Evolutionary conservation across 345 rosid species (phyloP).

Genomic region (Aquilaria malaccensis): DNA sequence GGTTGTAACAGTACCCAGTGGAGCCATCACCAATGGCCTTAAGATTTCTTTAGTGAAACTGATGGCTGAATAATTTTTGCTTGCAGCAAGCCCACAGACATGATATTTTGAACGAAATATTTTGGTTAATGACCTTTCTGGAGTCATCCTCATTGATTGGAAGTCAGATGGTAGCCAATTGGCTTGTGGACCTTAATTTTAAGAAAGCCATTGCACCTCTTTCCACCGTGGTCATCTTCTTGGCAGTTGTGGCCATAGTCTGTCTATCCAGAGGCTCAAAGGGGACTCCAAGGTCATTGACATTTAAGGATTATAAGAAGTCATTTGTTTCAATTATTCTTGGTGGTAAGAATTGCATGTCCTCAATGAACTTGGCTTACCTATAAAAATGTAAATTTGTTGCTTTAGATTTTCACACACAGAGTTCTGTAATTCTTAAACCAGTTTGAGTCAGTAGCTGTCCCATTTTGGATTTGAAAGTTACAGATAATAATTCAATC

Average conservation of each 20-base stretch:
- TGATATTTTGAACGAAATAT: constrained; percentile 68
- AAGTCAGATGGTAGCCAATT: constrained; percentile 72
- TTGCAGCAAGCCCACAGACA: constrained; percentile 80
- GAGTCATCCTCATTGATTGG: constrained; percentile 72
- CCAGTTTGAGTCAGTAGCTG: not conserved
- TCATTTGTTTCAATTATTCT: constrained; percentile 46
- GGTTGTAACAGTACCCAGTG: too few species aligned
- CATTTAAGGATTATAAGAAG: constrained; percentile 31
- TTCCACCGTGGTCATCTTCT: constrained; percentile 30
- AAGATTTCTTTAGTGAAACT: constrained; percentile 1
- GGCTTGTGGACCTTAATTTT: constrained; percentile 39
- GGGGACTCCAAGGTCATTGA: constrained; percentile 33
- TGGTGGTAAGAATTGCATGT: constrained; percentile 43
- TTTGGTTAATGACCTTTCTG: constrained; percentile 83
- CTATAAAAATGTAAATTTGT: not conserved
- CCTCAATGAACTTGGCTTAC: not conserved
- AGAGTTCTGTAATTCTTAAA: constrained; percentile 4
- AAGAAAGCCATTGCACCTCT: constrained; percentile 40
- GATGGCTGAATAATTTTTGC: constrained; percentile 9
- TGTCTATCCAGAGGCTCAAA: constrained; percentile 44
- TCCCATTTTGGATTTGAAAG: not conserved
- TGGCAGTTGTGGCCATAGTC: constrained; percentile 46
- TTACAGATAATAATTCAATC: not conserved
- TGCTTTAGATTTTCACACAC: not conserved
- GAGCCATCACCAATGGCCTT: not conserved